Conservation (phyloP, 768 basidiomycete genomes). For the Lactarius vividus region DNA sequence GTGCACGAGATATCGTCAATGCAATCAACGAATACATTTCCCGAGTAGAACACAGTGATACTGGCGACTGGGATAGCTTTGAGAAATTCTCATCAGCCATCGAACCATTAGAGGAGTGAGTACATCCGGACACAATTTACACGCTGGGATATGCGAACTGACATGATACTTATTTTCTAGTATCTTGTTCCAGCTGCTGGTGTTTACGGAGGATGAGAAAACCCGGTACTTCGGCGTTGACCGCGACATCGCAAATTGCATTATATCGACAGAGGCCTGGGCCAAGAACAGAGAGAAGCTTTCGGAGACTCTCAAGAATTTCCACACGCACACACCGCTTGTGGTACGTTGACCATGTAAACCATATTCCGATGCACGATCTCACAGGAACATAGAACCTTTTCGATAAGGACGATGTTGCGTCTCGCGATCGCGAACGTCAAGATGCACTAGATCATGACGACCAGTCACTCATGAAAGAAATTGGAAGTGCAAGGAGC, state of each 20-base stretch:
- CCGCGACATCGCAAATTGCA: background rate
- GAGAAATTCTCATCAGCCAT: slow-evolving; percentile 27
- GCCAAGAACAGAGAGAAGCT: slow-evolving; percentile 13
- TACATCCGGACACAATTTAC: background rate
- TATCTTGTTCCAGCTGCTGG: slow-evolving; percentile 12
- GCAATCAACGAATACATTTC: slow-evolving; percentile 24
- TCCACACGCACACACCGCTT: background rate
- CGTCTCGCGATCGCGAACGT: slow-evolving; percentile 7
- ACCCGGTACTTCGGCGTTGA: slow-evolving; percentile 7
- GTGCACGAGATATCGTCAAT: slow-evolving; percentile 25
- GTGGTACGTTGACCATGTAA: background rate
- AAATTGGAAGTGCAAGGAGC: background rate
- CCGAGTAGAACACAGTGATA: slow-evolving; percentile 13
- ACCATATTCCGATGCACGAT: background rate
- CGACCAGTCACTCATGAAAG: slow-evolving; percentile 10
- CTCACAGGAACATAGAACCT: slow-evolving; percentile 10
- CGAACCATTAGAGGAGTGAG: slow-evolving; percentile 28
- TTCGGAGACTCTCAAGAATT: background rate
- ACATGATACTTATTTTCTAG: slow-evolving; percentile 3
- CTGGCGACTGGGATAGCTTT: slow-evolving; percentile 24
- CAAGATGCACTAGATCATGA: slow-evolving; percentile 13
- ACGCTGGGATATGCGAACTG: background rate
- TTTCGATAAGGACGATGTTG: background rate
- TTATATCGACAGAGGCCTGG: slow-evolving; percentile 12
- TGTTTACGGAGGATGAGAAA: slow-evolving; percentile 20